Percentiles rank a stretch among this genome's conserved stretches.
phyloP scores from a whole-genome alignment of 352 stramenopile species.

The Pythium brassicae region DNA sequence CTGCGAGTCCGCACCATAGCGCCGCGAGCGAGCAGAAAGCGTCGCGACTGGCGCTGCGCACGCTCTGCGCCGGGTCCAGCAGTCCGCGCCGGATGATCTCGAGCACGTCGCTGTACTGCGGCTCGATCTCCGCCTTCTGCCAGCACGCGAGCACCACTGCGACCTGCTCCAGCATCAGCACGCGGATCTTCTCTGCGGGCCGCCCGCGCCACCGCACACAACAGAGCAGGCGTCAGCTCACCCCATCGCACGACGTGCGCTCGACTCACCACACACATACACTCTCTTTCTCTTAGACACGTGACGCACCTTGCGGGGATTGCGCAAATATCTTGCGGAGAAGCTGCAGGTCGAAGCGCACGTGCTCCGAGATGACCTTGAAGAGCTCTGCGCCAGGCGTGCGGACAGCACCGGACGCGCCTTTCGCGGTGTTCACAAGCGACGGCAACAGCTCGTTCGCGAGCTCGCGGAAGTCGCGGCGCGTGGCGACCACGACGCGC shows the following conservation, averaged over 20 bases:
- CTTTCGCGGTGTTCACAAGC: conserved; percentile 50
- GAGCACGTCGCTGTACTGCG: conserved; percentile 42
- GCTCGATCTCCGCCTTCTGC: conserved; percentile 37
- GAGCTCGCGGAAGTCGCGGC: conserved; percentile 42
- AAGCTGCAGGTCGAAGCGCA: conserved; percentile 54
- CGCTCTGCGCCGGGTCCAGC: conserved; percentile 30
- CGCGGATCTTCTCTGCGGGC: conserved; percentile 41
- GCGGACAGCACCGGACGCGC: conserved; percentile 42
- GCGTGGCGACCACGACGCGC: conserved; percentile 42
- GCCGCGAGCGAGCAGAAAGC: conserved; percentile 38
- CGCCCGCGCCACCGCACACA: not conserved
- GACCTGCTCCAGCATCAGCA: conserved; percentile 57
- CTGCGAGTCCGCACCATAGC: conserved; percentile 32
- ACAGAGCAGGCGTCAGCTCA: not conserved
- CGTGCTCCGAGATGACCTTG: conserved; percentile 42
- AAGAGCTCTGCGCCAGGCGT: conserved; percentile 48
- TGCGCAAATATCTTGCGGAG: conserved; percentile 41
- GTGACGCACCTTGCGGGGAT: conserved; percentile 34
- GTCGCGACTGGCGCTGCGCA: conserved; percentile 43
- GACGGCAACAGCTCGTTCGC: conserved; percentile 51
- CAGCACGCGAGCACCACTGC: conserved; percentile 50
- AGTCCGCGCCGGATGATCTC: conserved; percentile 46
- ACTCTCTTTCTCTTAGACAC: not conserved
- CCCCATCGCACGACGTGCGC: not conserved
- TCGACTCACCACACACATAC: not conserved